Evolutionary conservation across 1,284 basidiomycete genomes (phyloP).

Genomic region (Neonothopanus nambi): DNA sequence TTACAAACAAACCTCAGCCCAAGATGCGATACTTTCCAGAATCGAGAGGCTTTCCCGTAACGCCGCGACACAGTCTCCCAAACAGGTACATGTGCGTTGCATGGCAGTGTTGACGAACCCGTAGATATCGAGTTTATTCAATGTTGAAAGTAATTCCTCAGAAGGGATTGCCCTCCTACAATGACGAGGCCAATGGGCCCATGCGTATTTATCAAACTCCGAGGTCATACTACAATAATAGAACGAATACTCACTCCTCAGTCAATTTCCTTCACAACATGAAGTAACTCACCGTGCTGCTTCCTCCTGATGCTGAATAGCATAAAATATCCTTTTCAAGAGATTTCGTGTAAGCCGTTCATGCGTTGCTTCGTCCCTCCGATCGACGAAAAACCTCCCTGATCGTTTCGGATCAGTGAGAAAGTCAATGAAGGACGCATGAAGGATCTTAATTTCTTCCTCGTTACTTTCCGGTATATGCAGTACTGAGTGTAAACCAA

Average conservation of each 20-base stretch:
- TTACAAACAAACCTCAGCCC: too few relatives aligned
- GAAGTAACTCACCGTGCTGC: background rate
- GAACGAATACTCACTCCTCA: background rate
- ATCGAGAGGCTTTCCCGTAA: too few relatives aligned
- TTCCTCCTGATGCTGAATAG: too few relatives aligned
- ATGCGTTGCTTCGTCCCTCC: too few relatives aligned
- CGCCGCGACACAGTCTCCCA: background rate
- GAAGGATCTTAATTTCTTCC: background rate
- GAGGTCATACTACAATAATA: background rate
- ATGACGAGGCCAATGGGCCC: background rate
- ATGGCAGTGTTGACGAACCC: background rate
- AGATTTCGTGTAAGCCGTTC: too few relatives aligned
- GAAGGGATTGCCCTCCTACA: background rate
- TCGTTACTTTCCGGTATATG: background rate
- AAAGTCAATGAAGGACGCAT: slow-evolving; percentile 9
- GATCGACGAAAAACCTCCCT: too few relatives aligned
- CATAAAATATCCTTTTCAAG: too few relatives aligned
- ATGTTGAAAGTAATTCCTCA: too few relatives aligned
- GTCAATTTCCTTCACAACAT: background rate
- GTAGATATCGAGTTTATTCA: background rate
- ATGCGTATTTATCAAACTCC: background rate
- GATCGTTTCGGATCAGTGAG: too few relatives aligned
- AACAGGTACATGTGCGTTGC: background rate
- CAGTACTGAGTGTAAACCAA: too few relatives aligned
- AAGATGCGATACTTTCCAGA: too few relatives aligned